Base-by-base conservation (phyloP, 2,329 filamentous ascomycete species). In the Penicillium digitatum region DNA sequence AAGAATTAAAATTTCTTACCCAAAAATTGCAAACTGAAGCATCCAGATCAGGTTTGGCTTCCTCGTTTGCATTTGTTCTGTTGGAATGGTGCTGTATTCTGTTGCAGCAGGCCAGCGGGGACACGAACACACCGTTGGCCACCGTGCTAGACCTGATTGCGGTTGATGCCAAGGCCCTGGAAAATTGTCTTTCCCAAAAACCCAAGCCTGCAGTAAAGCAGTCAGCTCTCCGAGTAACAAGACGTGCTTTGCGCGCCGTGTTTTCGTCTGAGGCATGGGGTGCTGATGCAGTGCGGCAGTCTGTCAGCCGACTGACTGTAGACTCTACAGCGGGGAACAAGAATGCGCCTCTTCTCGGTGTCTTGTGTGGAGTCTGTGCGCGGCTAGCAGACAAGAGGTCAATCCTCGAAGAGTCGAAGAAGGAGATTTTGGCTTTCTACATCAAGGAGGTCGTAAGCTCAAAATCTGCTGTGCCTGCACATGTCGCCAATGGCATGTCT, bases 1-100 rank as follows among this genome's bases (percentile, higher is more conserved):
- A 69, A 50, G 63, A 72, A 48, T 55, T 74, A 37, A 77, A 83
- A 37, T 78, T 81, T 1, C 82, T 96, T 55, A 81, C 90, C 42
- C 79, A 81, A 40, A 82, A 82, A 47, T 73, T 96, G 56, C 83
- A 86, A 58, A 76, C 80, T 31, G 93, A 99, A 74, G 83, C 87
- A 14, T 80, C 83, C 59, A 96, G 95, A 72, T 77, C 82, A 18
- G 86, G 85, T 59, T 86, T 97, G 65, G 90, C 93, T 31, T 78
- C 88, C 16, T 84, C 82, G 40, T 95, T 86, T 73, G 89, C 91
- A 5, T 95, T 96, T 70, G 90, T 95, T 46, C 79, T 99, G 63
- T 81, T 94, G 14, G 90, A 96, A 72, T 99, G 93, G 93, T 90
- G 86, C 72, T 88, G 87, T 55, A 73, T 93, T 55, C 76, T 96